These are phyloP conservation scores for Primulina huaijiensis DNA, from an alignment of 257 asterid genomes.

Conservation along the genomic window DNA sequence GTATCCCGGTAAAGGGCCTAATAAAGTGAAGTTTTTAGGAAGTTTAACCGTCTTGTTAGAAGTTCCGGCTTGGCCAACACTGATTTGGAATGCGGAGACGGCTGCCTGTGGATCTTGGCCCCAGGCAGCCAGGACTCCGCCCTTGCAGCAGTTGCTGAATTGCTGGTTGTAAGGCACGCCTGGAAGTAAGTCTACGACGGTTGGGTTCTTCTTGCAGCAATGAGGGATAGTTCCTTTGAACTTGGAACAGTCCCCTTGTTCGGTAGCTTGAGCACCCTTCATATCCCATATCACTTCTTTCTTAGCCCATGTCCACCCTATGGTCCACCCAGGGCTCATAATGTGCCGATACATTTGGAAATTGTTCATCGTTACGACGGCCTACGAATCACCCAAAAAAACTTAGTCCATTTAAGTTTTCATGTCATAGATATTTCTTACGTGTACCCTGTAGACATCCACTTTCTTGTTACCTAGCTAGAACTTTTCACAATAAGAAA, in stretches of 20 bases:
- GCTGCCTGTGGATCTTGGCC: slow-evolving; percentile 63
- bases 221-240: slow-evolving; percentile 75
- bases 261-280: slow-evolving; percentile 71
- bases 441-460: neutral
- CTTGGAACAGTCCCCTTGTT: slow-evolving; percentile 83
- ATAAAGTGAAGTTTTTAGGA: slow-evolving; percentile 69
- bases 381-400: slow-evolving; percentile 33
- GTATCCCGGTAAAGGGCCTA: slow-evolving; percentile 74
- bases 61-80: slow-evolving; percentile 78
- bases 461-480: too few relatives aligned
- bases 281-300: slow-evolving; percentile 74
- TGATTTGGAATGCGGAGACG: slow-evolving; percentile 57
- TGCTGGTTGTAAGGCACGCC: slow-evolving; percentile 81
- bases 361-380: slow-evolving; percentile 60
- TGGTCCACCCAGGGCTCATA: slow-evolving; percentile 74
- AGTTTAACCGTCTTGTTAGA: slow-evolving; percentile 68
- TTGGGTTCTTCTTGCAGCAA: slow-evolving; percentile 69
- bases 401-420: neutral
- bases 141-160: slow-evolving; percentile 68
- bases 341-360: slow-evolving; percentile 75
- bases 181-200: slow-evolving; percentile 64
- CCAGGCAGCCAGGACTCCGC: slow-evolving; percentile 69
- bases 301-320: slow-evolving; percentile 87
- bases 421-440: neutral
- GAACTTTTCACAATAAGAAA: too few relatives aligned